Base-by-base conservation (phyloP, 495 filamentous ascomycete species). In the Parmelia sp. region DNA sequence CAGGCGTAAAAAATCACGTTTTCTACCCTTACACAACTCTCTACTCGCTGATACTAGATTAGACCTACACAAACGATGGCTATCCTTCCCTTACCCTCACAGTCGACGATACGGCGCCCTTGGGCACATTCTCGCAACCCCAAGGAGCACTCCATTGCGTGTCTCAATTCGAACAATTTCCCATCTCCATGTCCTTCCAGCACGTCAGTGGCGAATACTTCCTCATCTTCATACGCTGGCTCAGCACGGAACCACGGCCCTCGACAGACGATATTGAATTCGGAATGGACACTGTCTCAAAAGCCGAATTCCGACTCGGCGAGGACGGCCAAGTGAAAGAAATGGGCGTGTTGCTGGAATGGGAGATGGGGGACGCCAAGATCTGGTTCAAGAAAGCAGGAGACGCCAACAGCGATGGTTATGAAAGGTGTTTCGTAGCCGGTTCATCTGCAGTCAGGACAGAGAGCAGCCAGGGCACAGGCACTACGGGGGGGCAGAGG, bases 261-360 rank as follows among this genome's bases (percentile, higher is more conserved):
- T 69, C 66, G 57, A 73, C 72, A 70, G 70, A 72, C 19, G 72
- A 72, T 42, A 68, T 69, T 42, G 33, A 58, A 23, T 23, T 61
- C 17, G 70, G 70, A 33, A 45, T 65, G 17, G 55, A 64, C 19
- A 0, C n/a, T 3, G 11, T 57, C 19, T 63, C 66, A 2, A 70
- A 71, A n/a, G 75, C 71, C 15, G 75, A 78, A 57, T 80, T 80
- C 51, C 66, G 70, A 29, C 57, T 82, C 17, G 73, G 74, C n/a
- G 66, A 68, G 2, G 69, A 66, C n/a, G 79, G 79, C 17, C 44
- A 23, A 4, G 74, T 71, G 4, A 63, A 49, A 29, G 71, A 57
- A 51, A 47, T 80, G 35, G 74, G 72, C 5, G 64, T 79, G 36
- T 58, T 66, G 37, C 62, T 76, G 39, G 70, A 76, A 42, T 57